phyloP scores from a whole-genome alignment of 2,329 filamentous ascomycete species.

The Phyllosticta ampelicida region DNA sequence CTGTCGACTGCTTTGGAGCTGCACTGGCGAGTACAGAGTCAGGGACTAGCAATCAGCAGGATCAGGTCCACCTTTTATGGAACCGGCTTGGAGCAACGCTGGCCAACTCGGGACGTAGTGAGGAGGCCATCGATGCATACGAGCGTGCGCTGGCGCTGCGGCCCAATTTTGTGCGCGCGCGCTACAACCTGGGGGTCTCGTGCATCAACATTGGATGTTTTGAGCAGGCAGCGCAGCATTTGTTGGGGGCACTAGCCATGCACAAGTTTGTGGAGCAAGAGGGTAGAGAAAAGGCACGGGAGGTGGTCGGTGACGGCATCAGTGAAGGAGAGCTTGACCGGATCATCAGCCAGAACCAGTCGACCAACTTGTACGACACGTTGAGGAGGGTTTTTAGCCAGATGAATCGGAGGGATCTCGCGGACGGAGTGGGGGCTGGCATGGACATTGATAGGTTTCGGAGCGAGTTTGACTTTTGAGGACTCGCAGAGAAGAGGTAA shows the following conservation, averaged over 20 bases:
- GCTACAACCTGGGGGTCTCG: conserved; percentile 91
- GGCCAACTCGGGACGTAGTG: conserved; percentile 83
- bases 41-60: conserved; percentile 71
- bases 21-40: conserved; percentile 78
- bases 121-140: conserved; percentile 95
- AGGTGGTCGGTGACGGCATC: conserved; percentile 55
- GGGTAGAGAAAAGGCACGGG: conserved; percentile 69
- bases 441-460: conserved; percentile 88
- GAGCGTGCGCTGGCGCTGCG: conserved; percentile 82
- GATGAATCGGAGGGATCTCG: conserved; percentile 82
- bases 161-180: conserved; percentile 91
- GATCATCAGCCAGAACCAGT: conserved; percentile 90
- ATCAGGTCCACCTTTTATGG: conserved; percentile 90
- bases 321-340: conserved; percentile 67
- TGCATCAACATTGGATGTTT: conserved; percentile 98
- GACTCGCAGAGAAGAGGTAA: background rate
- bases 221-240: conserved; percentile 82
- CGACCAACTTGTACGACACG: conserved; percentile 94
- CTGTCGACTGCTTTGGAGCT: conserved; percentile 93
- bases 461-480: conserved; percentile 75
- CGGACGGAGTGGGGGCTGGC: conserved; percentile 75
- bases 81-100: conserved; percentile 93
- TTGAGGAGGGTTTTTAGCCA: conserved; percentile 88
- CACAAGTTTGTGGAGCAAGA: conserved; percentile 86
- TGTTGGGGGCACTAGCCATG: conserved; percentile 87